Percentiles rank a stretch among this genome's conserved stretches.
phyloP scores from a whole-genome alignment of 176 grass and related monocot species.

The Oryza australiensis region DNA sequence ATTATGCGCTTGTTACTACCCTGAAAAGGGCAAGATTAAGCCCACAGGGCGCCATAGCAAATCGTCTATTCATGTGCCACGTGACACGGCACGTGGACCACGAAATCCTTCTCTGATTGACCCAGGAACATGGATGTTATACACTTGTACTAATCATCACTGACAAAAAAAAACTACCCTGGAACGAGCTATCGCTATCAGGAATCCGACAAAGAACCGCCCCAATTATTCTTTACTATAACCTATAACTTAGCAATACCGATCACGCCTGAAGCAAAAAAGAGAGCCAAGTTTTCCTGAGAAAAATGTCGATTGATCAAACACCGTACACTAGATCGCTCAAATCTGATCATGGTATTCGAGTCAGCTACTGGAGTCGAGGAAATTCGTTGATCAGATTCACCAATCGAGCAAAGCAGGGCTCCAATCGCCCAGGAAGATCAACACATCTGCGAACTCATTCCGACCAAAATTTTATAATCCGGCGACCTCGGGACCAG shows the following conservation, averaged over 20 bases:
- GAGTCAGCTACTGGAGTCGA: background rate
- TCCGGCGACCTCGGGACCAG: background rate
- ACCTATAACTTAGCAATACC: background rate
- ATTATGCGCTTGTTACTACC: background rate
- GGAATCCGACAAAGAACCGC: background rate
- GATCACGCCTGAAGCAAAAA: background rate
- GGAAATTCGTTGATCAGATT: background rate
- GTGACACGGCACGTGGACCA: background rate
- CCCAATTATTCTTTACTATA: background rate
- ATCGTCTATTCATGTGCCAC: background rate
- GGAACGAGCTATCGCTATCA: background rate
- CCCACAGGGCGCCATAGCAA: background rate
- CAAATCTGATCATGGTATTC: constrained; percentile 2
- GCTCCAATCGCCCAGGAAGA: constrained; percentile 6
- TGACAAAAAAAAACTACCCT: background rate
- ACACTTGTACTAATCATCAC: background rate
- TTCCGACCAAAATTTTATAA: background rate
- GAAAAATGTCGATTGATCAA: background rate
- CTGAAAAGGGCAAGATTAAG: constrained; percentile 15
- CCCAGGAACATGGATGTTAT: background rate
- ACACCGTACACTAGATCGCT: background rate
- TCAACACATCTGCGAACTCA: background rate
- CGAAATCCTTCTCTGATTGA: background rate
- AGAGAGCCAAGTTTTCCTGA: background rate
- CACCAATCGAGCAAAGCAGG: constrained; percentile 12